Conservation (phyloP, 208 protist species). For the Acanthamoeba divionensis region DNA sequence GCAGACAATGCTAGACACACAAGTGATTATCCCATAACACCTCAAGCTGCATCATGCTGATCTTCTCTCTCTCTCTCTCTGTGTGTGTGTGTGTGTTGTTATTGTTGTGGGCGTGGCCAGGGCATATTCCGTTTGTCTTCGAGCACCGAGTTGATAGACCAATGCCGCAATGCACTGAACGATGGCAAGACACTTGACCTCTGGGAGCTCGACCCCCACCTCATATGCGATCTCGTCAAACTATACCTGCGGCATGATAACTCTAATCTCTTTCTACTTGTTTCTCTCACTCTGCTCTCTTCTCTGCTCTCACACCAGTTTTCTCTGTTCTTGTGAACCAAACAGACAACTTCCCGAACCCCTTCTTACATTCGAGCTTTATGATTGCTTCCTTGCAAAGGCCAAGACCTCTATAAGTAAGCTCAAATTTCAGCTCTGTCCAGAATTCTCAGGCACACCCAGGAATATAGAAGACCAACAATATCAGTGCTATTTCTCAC, state of each 20-base stretch:
- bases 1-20: not conserved
- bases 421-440: not conserved
- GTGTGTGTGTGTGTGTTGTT: not conserved
- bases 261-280: too few species aligned
- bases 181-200: slow-evolving; percentile 13
- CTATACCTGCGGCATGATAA: slow-evolving; percentile 42
- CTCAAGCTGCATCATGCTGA: not conserved
- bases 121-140: not conserved
- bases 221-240: slow-evolving; percentile 23
- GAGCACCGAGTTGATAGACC: not conserved
- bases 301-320: too few species aligned
- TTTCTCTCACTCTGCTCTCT: too few species aligned
- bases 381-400: slow-evolving; percentile 34
- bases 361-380: slow-evolving; percentile 27
- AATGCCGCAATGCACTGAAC: not conserved
- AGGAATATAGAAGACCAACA: too few species aligned
- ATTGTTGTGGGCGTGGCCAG: too few species aligned
- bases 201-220: not conserved
- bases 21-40: not conserved
- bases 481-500: too few species aligned
- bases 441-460: not conserved
- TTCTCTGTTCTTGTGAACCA: too few species aligned
- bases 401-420: not conserved
- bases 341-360: slow-evolving; percentile 19
- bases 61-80: not conserved